These are phyloP conservation scores for Fonsecaea erecta DNA, from an alignment of 2,329 filamentous ascomycete species.

Conservation along the genomic window DNA sequence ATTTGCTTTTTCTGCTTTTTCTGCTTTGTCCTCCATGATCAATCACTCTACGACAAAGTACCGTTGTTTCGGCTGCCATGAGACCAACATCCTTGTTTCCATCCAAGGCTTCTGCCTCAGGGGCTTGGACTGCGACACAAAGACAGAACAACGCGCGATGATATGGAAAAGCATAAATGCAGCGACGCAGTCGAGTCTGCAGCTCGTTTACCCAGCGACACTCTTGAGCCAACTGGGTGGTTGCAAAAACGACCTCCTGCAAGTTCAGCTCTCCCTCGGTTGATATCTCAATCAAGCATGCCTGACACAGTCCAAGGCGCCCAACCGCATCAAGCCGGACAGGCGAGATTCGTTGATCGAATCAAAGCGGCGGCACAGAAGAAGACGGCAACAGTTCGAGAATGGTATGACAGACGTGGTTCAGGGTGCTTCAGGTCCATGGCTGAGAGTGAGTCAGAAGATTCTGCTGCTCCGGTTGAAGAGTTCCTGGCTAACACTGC, in stretches of 20 bases:
- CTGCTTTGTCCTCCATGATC: background rate
- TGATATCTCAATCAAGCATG: background rate
- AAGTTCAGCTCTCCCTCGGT: background rate
- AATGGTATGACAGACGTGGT: conserved; percentile 10
- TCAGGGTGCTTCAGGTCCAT: conserved; percentile 5
- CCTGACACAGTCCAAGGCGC: background rate
- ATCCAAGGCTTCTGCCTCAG: background rate
- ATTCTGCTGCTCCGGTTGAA: conserved; percentile 5
- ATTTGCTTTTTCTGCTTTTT: background rate
- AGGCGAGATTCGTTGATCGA: conserved; percentile 5
- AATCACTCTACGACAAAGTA: background rate
- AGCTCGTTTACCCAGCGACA: background rate
- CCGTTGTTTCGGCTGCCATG: background rate
- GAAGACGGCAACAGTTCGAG: conserved; percentile 11
- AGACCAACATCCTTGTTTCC: background rate
- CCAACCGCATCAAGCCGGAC: background rate
- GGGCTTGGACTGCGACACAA: background rate
- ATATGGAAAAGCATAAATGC: background rate
- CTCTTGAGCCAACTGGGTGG: background rate
- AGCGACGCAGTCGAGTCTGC: background rate
- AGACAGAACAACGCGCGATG: background rate
- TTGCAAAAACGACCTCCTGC: background rate
- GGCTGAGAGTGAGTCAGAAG: conserved; percentile 9
- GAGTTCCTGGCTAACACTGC: conserved; percentile 13
- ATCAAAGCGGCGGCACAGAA: conserved; percentile 12